Percentiles rank a stretch among this genome's conserved stretches.
Conservation (phyloP, 1,284 basidiomycete species). For the Ceratobasidium sp. region DNA sequence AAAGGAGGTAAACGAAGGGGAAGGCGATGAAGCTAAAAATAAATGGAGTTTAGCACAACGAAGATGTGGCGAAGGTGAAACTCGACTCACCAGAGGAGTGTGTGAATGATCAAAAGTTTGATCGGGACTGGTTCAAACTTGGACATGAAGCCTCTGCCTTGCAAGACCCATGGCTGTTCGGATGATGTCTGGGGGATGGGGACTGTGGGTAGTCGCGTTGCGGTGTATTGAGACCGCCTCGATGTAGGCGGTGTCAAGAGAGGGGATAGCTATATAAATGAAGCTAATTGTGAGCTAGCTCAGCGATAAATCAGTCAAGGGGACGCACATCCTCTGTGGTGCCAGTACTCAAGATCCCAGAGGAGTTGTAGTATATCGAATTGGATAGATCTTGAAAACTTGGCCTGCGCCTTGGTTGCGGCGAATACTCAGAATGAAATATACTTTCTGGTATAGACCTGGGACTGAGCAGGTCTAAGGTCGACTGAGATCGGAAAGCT, state of each 20-base stretch:
- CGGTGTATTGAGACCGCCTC: neutral
- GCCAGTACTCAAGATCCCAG: neutral
- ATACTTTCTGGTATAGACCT: neutral
- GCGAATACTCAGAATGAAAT: neutral
- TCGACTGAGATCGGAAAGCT: conserved; percentile 8
- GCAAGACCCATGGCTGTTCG: conserved; percentile 8
- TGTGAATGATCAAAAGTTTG: conserved; percentile 15
- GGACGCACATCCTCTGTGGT: neutral
- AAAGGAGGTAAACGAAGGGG: conserved; percentile 22
- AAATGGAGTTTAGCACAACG: neutral
- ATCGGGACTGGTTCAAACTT: conserved; percentile 31
- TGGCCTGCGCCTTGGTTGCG: neutral
- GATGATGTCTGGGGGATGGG: conserved; percentile 11
- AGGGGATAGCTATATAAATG: conserved; percentile 3
- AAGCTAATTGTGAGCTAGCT: neutral
- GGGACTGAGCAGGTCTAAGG: conserved; percentile 6
- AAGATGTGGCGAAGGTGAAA: neutral
- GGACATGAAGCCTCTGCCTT: conserved; percentile 18
- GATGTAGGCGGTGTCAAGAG: neutral
- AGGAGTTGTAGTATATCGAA: neutral
- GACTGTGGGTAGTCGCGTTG: conserved; percentile 34
- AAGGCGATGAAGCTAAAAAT: conserved; percentile 8
- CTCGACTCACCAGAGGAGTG: conserved; percentile 22
- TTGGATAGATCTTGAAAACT: neutral
- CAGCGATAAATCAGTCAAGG: neutral